These are phyloP conservation scores for Apiospora saccharicola DNA, from an alignment of 2,329 filamentous ascomycete genomes.

Conservation along the genomic window DNA sequence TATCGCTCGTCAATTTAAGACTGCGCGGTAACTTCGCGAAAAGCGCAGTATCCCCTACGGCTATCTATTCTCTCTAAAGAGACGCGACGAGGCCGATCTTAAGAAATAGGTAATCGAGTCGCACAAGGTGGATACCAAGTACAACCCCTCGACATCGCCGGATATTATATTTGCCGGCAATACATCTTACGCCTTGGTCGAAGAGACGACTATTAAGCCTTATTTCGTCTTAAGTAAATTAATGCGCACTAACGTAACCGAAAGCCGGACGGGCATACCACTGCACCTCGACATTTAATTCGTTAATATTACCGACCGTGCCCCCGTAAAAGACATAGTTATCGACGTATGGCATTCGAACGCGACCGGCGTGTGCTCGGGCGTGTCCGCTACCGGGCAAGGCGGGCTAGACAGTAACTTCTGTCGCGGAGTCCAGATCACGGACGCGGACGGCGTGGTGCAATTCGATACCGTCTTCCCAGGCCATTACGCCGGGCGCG, in stretches of 20 bases:
- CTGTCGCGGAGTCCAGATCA: slow-evolving; percentile 50
- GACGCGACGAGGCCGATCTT: slow-evolving; percentile 1
- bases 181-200: slow-evolving; percentile 55
- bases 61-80: no score
- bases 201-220: slow-evolving; percentile 60
- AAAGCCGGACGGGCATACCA: slow-evolving; percentile 55
- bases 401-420: slow-evolving; percentile 52
- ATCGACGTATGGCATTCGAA: slow-evolving; percentile 60
- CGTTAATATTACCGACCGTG: slow-evolving; percentile 60
- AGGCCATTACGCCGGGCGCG: slow-evolving; percentile 52
- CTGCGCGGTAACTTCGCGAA: not conserved
- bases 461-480: slow-evolving; percentile 52
- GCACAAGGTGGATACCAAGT: not conserved
- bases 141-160: not conserved
- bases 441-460: slow-evolving; percentile 50
- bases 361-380: slow-evolving; percentile 55
- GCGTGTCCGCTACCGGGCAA: slow-evolving; percentile 44
- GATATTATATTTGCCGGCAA: slow-evolving; percentile 50
- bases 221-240: slow-evolving; percentile 61
- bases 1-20: not conserved
- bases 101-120: slow-evolving; percentile 10
- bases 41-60: not conserved
- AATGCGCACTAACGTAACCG: slow-evolving; percentile 55
- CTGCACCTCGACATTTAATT: slow-evolving; percentile 60
- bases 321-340: slow-evolving; percentile 54